Evolutionary conservation across 208 protist species (phyloP), one percentile per base, ranked within the genome.

Genomic region (Acanthamoeba triangularis): DNA sequence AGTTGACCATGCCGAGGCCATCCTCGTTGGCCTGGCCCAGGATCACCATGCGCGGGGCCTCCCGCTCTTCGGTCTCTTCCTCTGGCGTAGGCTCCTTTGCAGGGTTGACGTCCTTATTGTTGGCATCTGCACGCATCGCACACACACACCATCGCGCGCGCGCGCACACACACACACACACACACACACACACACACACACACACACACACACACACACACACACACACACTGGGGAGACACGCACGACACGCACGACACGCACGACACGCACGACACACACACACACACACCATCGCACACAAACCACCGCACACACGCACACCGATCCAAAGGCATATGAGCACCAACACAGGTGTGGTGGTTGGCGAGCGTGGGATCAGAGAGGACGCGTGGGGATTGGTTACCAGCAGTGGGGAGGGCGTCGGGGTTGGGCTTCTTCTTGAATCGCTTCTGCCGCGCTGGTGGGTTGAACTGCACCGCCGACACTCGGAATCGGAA

Each of bases 401-500:
- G 18, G 35, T 47, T 85, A 56, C 41, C 76, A 4, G 18, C 25
- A 30, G n/a, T 10, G 52, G 23, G 33, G 14, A 25, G 30, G 23
- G 41, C 56, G 56, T 72, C 35, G 37, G 33, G 85, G 85, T 92
- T 69, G 30, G 61, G 30, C 61, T 92, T 92, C 56, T 92, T 92
- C 35, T 92, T 92, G 85, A 92, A 92, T 23, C 35, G n/a, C 41
- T 92, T 61, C 85, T 59, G 44, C 20, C 85, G 25, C 56, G 85
- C 35, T 25, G 85, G 44, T 74, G 44, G 25, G 37, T 92, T 92
- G 30, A 92, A 92, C 54, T 69, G 41, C 0, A 92, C 30, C 16
- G 28, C 33, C n/a, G 49, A 35, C 85, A 92, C 85, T 44, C 85
- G 85, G 30, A 92, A 92, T 72, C 85, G 85, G 18, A 92, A 37